Evolutionary conservation across 345 rosid genomes (phyloP).

Genomic region (Firmiana major): DNA sequence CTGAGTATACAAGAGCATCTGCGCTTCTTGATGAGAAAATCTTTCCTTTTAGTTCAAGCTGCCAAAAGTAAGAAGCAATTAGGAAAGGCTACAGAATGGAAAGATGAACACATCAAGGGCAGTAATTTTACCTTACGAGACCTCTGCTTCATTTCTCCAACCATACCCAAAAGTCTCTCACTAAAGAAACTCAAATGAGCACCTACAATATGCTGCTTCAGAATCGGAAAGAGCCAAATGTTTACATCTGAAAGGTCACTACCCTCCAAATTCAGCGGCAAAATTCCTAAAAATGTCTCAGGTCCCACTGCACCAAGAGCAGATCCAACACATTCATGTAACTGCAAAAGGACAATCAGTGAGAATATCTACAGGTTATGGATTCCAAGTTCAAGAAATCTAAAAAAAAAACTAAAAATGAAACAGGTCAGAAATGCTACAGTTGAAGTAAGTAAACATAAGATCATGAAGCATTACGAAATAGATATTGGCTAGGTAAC

Average conservation of each 20-base stretch:
- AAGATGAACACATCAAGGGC: background rate
- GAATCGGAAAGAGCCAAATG: constrained; percentile 88
- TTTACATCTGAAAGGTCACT: constrained; percentile 77
- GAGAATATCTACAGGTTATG: constrained; percentile 2
- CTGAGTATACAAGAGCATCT: constrained; percentile 66
- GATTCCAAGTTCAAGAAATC: background rate
- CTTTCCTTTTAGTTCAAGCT: constrained; percentile 75
- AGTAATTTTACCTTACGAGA: constrained; percentile 50
- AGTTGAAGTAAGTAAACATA: background rate
- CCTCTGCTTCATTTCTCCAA: constrained; percentile 48
- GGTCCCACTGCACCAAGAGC: constrained; percentile 96
- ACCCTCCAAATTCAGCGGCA: constrained; percentile 76
- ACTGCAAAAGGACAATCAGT: constrained; percentile 39
- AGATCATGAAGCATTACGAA: background rate
- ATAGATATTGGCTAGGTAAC: background rate
- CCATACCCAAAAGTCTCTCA: constrained; percentile 53
- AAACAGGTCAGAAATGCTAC: background rate
- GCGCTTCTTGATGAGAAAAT: constrained; percentile 57
- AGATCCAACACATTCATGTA: constrained; percentile 91
- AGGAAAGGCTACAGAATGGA: constrained; percentile 6
- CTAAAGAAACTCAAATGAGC: constrained; percentile 71
- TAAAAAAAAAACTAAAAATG: background rate
- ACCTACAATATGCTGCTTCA: constrained; percentile 87
- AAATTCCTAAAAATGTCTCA: constrained; percentile 63
- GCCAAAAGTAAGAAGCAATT: constrained; percentile 30